Percentiles rank a stretch among this genome's conserved stretches.
Evolutionary conservation across 202 grass and related monocot genomes (phyloP).

Genomic region (Schoenoplectus tabernaemontani): DNA sequence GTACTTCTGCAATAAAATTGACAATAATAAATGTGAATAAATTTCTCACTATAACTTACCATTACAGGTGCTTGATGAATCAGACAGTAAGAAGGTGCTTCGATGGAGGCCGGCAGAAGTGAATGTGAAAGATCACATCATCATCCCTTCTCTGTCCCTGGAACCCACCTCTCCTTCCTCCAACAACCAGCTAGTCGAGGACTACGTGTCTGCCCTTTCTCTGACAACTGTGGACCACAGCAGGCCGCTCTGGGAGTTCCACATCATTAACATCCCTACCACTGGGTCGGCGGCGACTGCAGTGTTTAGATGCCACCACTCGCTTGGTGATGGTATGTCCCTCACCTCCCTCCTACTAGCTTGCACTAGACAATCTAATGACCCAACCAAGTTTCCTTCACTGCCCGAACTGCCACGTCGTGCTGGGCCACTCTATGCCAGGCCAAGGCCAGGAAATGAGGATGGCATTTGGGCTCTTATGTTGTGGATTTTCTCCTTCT

Average conservation of each 20-base stretch:
- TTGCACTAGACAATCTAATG: conserved; percentile 55
- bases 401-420: conserved; percentile 11
- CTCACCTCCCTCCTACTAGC: conserved; percentile 79
- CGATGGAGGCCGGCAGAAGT: conserved; percentile 55
- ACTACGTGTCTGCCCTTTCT: conserved; percentile 66
- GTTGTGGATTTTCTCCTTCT: conserved; percentile 30
- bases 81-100: conserved; percentile 19
- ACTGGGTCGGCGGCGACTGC: conserved; percentile 37
- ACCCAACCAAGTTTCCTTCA: conserved; percentile 43
- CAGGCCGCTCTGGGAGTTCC: conserved; percentile 78
- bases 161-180: conserved; percentile 23
- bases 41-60: neutral
- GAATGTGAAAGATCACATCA: conserved; percentile 60
- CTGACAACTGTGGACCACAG: conserved; percentile 41
- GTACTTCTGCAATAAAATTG: neutral
- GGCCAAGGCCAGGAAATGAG: conserved; percentile 11
- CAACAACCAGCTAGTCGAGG: conserved; percentile 44
- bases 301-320: conserved; percentile 67
- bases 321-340: conserved; percentile 86
- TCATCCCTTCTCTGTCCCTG: conserved; percentile 38
- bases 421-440: conserved; percentile 13
- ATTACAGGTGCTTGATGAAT: conserved; percentile 36
- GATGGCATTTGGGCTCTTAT: neutral
- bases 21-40: neutral
- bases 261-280: conserved; percentile 76